Base-by-base conservation (phyloP, 2,329 filamentous ascomycete species). In the Huntiella moniliformis region DNA sequence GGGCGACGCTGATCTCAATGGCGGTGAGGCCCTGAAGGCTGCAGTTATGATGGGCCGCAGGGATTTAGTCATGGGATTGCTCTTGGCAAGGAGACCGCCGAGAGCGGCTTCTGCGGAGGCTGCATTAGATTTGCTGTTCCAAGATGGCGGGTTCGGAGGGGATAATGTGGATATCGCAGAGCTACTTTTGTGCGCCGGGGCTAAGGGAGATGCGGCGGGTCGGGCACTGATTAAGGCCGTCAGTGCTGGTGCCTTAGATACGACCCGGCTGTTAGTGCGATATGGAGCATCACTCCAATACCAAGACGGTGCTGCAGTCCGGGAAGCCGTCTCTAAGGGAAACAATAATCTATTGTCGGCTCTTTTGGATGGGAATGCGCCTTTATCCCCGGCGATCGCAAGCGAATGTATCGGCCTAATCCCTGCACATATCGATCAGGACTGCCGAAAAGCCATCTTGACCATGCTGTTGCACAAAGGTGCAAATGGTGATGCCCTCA, bases 111-210 rank as follows among this genome's bases (percentile, higher is more conserved):
- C 63, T 0, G 56, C 78, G 3, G 65, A 70, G 45, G 63, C 67
- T 17, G 68, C 70, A 8, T 71, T 77, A 36, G 58, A 60, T 2
- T 55, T 62, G 4, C 57, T 75, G 1, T 63, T 70, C 42, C 54
- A 63, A 2, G 63, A 64, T 2, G 61, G 22, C 4, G 22, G 22
- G 22, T 28, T 28, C 22, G 22, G 22, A 2, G 62, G 65, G 28
- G 64, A 67, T 31, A 74, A 70, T 53, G 57, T 71, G 37, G 63
- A 63, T 2, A 59, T 77, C 50, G 62, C 68, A 0, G 72, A 78
- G 53, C 58, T 74, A 2, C 54, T 79, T 1, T 61, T 79, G 1
- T 75, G 73, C 45, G 72, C 70, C 1, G 73, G 74, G 0, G 72
- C 73, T 1, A 60, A 63, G 10, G 74, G 74, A 1, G 65, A 71